Base-by-base conservation (phyloP, 2,329 filamentous ascomycete genomes). In the Thielaviopsis musarum region DNA sequence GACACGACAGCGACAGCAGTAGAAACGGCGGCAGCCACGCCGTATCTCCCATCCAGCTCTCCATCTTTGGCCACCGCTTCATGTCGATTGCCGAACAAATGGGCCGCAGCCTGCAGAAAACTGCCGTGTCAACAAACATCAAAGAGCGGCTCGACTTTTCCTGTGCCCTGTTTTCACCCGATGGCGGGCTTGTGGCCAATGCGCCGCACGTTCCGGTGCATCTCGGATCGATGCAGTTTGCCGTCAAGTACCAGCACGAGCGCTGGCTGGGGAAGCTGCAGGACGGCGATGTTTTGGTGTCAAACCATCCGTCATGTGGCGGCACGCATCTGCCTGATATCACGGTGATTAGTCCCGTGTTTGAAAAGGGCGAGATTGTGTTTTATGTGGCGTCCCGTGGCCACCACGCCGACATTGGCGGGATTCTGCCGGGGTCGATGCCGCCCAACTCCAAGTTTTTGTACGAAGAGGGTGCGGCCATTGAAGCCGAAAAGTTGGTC, bases 11-110 rank as follows among this genome's bases (percentile, higher is more conserved):
- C 57, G 61, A 59, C 38, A 28, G 4, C 13, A 5, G 1, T 12
- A 19, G 5, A 15, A 24, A 41, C 12, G 7, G 30, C 15, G 17
- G 30, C 7, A 3, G 22, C 21, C 9, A 21, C n/a, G 61, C 62
- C 10, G 62, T 65, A 2, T 85, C 91, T 66, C 87, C 87, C 0
- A 88, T 91, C 65, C 79, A 88, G 72, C 76, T 91, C 3, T 87
- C 82, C 64, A 87, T 91, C 59, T 91, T 91, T 65, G 85, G 84
- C 0, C 86, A 91, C 68, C 78, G 87, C 6, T 91, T 91, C 72
- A 91, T 91, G 87, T 84, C 85, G 1, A 89, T 91, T 64, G 87
- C 87, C 0, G 87, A 91, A 68, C 87, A 91, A 66, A 91, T 91
- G 87, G 87, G 87, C 1, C 77, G 85, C 54, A 84, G 85, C 12